Base-by-base conservation (phyloP, 306 rosid species). In the Luffa acutangula region DNA sequence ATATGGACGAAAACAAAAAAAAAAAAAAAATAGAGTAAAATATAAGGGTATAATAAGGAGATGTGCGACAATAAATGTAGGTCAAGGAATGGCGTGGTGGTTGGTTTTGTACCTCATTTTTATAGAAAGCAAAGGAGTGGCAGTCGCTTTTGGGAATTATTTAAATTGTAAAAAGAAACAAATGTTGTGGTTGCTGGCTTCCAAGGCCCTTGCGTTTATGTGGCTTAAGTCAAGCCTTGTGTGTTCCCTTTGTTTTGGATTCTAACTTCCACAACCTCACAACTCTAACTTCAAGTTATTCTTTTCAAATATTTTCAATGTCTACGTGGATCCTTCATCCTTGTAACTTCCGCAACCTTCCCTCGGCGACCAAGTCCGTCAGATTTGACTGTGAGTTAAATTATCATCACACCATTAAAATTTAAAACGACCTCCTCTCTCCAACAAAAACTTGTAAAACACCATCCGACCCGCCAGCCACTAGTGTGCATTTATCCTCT, bases 381-480 rank as follows among this genome's bases (percentile, higher is more conserved):
- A 62, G 69, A 12, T 62, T 33, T 12, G 2, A 33, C n/a, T 15
- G 56, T 52, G 56, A 52, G 56, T 52, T 6, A 52, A 52, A 52
- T 14, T 52, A 49, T 49, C 1, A 42, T 9, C 11, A 45, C 11
- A 45, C 3, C 49, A 7, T 54, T 13, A 80, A 3, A 25, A 25
- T 25, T 25, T 25, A 25, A 25, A 49, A 58, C 20, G 79, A 53
- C 83, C 78, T 83, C 37, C 80, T 87, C 25, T 74, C 66, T n/a
- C 91, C 93, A 45, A 74, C 76, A 82, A 88, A 90, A 77, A 90
- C 80, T 79, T 88, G 87, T 78, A 90, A 67, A 77, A 70, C 88
- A 46, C 91, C 93, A 51, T 88, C 85, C 20, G 91, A 90, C 4
- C 93, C 93, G 25, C 89, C 93, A 0, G 89, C 89, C 51, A 88